These are phyloP conservation scores for Naganishia onofrii DNA, from an alignment of 768 basidiomycete genomes.

Conservation along the genomic window DNA sequence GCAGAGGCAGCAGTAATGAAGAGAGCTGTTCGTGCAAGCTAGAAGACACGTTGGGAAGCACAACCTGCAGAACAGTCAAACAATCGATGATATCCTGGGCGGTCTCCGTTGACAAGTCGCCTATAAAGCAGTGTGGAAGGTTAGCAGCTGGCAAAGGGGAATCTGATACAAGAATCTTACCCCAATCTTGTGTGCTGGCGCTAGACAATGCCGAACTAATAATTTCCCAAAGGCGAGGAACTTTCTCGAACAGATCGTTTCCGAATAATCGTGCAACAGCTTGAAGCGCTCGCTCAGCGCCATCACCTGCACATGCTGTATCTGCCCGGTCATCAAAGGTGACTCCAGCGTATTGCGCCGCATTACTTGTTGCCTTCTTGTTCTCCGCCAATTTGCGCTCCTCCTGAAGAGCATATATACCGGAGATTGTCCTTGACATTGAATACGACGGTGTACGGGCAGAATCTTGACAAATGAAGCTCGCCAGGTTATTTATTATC, in stretches of 20 bases:
- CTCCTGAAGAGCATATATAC: conserved; percentile 23
- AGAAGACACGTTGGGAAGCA: conserved; percentile 71
- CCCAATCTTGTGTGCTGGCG: not conserved
- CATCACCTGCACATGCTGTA: conserved; percentile 65
- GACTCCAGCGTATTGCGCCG: conserved; percentile 31
- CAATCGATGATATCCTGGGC: conserved; percentile 85
- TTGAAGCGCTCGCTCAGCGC: conserved; percentile 77
- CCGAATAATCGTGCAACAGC: conserved; percentile 77
- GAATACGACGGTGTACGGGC: conserved; percentile 87
- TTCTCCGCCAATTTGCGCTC: conserved; percentile 52
- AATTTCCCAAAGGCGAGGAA: conserved; percentile 95
- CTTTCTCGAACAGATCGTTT: conserved; percentile 64
- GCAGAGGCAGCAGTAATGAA: conserved; percentile 72
- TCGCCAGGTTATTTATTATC: conserved; percentile 94
- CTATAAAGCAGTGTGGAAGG: not conserved
- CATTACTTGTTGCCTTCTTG: conserved; percentile 47
- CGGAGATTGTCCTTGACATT: conserved; percentile 53
- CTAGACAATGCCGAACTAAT: conserved; percentile 53
- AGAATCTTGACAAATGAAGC: conserved; percentile 88
- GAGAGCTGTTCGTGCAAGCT: conserved; percentile 67
- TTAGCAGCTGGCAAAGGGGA: not conserved
- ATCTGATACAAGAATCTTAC: not conserved
- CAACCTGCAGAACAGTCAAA: conserved; percentile 79
- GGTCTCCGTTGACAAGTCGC: not conserved
- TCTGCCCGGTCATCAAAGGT: conserved; percentile 27